These are phyloP conservation scores for Cryphonectria nitschkei DNA, from an alignment of 2,329 filamentous ascomycete genomes.

Conservation along the genomic window DNA sequence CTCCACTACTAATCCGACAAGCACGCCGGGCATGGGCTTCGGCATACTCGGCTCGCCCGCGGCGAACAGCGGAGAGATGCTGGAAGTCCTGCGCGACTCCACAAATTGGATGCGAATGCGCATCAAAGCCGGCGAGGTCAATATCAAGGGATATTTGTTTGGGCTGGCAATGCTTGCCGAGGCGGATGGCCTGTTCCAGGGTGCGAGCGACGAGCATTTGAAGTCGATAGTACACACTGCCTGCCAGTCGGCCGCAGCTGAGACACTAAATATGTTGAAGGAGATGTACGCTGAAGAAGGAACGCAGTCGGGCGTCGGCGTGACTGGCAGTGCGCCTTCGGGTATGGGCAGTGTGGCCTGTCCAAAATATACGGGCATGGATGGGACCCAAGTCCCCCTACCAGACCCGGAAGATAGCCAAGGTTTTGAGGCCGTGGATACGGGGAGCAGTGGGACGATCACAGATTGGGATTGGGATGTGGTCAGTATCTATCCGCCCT, in stretches of 20 bases:
- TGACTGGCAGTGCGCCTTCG: background rate
- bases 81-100: slow-evolving; percentile 46
- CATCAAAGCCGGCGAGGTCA: slow-evolving; percentile 57
- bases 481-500: slow-evolving; percentile 24
- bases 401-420: background rate
- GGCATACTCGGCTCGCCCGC: slow-evolving; percentile 32
- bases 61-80: slow-evolving; percentile 45
- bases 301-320: background rate
- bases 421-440: background rate
- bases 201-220: slow-evolving; percentile 41
- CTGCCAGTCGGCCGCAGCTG: slow-evolving; percentile 40
- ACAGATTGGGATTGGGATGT: slow-evolving; percentile 33
- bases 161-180: slow-evolving; percentile 44
- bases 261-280: slow-evolving; percentile 41
- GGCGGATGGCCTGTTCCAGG: slow-evolving; percentile 46
- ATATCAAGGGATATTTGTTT: slow-evolving; percentile 56
- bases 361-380: slow-evolving; percentile 4
- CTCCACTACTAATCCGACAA: background rate
- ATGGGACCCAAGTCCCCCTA: background rate
- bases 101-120: slow-evolving; percentile 44
- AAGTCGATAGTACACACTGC: slow-evolving; percentile 39
- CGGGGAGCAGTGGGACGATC: slow-evolving; percentile 11
- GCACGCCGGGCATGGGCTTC: slow-evolving; percentile 13
- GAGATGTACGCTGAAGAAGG: slow-evolving; percentile 33
- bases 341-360: background rate